A percentile compares a stretch with the other conserved stretches of the same genome.
phyloP scores from a whole-genome alignment of 2,329 filamentous ascomycete species.

The Penicillium sp. region DNA sequence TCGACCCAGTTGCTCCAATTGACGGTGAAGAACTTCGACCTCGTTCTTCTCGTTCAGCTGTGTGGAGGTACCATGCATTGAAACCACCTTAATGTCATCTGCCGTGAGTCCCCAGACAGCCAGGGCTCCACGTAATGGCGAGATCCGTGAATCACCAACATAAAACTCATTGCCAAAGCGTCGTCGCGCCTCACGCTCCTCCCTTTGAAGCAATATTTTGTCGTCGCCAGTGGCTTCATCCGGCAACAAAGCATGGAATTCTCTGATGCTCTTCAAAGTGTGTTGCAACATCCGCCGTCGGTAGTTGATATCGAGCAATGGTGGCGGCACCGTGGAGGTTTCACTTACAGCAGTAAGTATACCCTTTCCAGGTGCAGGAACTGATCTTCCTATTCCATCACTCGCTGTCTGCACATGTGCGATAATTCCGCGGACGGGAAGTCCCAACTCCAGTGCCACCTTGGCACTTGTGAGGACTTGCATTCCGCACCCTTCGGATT shows the following conservation, averaged over 20 bases:
- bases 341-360: constrained; percentile 76
- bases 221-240: not conserved
- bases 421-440: constrained; percentile 82
- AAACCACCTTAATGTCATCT: constrained; percentile 89
- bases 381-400: constrained; percentile 98
- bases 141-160: constrained; percentile 90
- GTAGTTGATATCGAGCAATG: constrained; percentile 75
- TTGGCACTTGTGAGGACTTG: constrained; percentile 7
- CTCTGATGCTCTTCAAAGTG: not conserved
- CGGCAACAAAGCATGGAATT: not conserved
- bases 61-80: constrained; percentile 98
- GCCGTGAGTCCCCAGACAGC: constrained; percentile 97
- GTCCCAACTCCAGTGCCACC: constrained; percentile 11
- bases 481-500: constrained; percentile 86
- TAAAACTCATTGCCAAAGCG: constrained; percentile 85
- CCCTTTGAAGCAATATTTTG: not conserved
- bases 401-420: constrained; percentile 92
- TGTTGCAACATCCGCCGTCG: not conserved
- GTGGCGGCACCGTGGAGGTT: constrained; percentile 85
- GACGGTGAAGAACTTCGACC: constrained; percentile 94
- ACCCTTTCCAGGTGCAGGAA: constrained; percentile 94
- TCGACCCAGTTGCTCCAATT: constrained; percentile 89
- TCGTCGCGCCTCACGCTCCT: not conserved
- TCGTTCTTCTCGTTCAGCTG: constrained; percentile 99
- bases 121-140: constrained; percentile 88